Evolutionary conservation across 2,329 filamentous ascomycete species (phyloP), one percentile per base, ranked within the genome.

Genomic region (Trichoderma cornu-damae): DNA sequence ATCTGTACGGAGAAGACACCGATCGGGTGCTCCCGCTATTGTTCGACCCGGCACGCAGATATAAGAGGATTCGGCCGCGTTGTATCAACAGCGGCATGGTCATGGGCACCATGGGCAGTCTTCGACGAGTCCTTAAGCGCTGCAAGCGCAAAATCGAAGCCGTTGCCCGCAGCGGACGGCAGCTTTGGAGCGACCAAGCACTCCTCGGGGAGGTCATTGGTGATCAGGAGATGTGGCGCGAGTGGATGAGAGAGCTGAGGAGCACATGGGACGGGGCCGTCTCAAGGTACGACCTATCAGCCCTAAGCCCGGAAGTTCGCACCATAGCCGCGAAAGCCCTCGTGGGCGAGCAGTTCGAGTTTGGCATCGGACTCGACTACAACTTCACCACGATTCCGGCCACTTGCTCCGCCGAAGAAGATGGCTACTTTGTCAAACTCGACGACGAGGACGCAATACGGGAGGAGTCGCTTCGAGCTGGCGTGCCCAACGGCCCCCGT

Each of bases 131-230:
- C 12, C 60, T 69, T 28, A 35, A 63, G 30, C 60, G 57, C 22
- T 67, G 66, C 14, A 59, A 51, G 7, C 47, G 53, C 6, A 66
- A 64, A 54, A 38, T 1, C 68, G 68, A 0, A 70, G 70, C 3
- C 61, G 70, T 6, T 1, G 62, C 66, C 4, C 64, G 62, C 57
- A 60, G 59, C 4, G 71, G 52, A 2, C 34, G 52, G 68, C 71
- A 73, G 56, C 68, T 72, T 7, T 73, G 70, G 71, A 73, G 70
- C 60, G 70, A 73, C 37, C 72, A 74, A 49, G 70, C 71, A 0
- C 67, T 74, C 4, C 60, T 74, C 1, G 72, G 64, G 0, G 72
- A 74, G 34, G 69, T 73, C n/a, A 67, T 73, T 6, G 71, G 70
- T 8, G 72, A 74, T 18, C 72, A 74, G 50, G 69, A 73, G 58